Base-by-base conservation (phyloP, 345 rosid species). In the Mangifera indica region DNA sequence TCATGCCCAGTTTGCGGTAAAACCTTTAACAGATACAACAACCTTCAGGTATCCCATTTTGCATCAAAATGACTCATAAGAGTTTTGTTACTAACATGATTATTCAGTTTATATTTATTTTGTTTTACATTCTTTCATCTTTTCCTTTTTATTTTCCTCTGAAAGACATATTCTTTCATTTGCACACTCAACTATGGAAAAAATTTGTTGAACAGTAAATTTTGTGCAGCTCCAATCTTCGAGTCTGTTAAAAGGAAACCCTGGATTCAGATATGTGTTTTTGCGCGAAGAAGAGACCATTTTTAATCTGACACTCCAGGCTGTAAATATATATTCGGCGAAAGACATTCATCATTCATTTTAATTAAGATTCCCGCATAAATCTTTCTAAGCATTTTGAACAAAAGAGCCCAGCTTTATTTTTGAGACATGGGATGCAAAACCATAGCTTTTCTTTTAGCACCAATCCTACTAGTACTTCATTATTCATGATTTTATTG, bases 1-100 rank as follows among this genome's bases (percentile, higher is more conserved):
- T 74, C 89, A 42, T 87, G 88, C 73, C 81, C 85, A 53, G 76
- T 84, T 79, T 87, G 89, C 75, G 34, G 24, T 71, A 87, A 87
- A 70, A 84, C 81, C 84, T 87, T 87, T 67, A 87, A 84, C 77
- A 83, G 89, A 79, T 79, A 85, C 79, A 87, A 86, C 71, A 85
- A 87, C 74, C 76, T 85, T 70, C 91, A 87, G 89, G 91, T 84
- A 64, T 63, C 62, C 66, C 70, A 54, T 72, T 56, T 13, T 42
- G 17, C 17, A 60, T 37, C 13, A 18, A 9, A 42, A 68, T 42
- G 44, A 63, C 45, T 45, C 54, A 46, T 8, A 11, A 60, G 40
- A 29, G 32, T 29, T 29, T 29, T 3, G 32, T 29, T 29, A 29
- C 32, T 29, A 29, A 29, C 32, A 29, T 29, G 32, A 29, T 29